Percentiles rank a stretch among this genome's conserved stretches.
phyloP scores from a whole-genome alignment of 1,284 basidiomycete species.

The Puccinia coronata region DNA sequence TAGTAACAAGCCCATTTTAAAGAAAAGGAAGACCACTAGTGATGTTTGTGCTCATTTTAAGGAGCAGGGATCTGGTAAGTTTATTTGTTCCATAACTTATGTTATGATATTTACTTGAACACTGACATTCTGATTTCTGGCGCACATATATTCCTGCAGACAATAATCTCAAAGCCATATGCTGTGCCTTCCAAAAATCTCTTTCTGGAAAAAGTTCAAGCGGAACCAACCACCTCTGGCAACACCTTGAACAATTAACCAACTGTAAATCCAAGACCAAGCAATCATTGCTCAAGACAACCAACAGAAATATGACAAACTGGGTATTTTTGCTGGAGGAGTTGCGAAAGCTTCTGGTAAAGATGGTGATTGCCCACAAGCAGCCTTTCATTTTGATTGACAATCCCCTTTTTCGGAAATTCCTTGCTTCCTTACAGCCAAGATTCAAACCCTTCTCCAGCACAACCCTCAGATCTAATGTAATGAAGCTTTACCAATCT shows the following conservation, averaged over 20 bases:
- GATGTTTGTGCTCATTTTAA: neutral
- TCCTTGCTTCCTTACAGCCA: neutral
- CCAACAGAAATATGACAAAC: neutral
- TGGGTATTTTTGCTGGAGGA: neutral
- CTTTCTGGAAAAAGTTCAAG: neutral
- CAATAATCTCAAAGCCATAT: neutral
- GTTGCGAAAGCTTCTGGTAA: neutral
- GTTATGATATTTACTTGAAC: too few relatives aligned
- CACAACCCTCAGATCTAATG: neutral
- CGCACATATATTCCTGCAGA: neutral
- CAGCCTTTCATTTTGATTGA: slow-evolving; percentile 1
- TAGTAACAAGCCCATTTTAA: too few relatives aligned
- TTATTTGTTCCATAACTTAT: neutral
- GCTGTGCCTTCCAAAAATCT: neutral
- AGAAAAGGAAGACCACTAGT: too few relatives aligned
- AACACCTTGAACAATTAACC: neutral
- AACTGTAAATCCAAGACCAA: neutral
- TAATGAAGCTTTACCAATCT: neutral
- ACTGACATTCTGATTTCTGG: too few relatives aligned
- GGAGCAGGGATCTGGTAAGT: neutral
- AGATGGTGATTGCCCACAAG: neutral
- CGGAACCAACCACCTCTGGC: too few relatives aligned
- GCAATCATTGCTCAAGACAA: neutral
- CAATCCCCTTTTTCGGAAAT: neutral
- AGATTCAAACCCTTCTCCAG: neutral